Evolutionary conservation across 345 rosid species (phyloP), one percentile per base, ranked within the genome.

Genomic region (Geranium rotundifolium): DNA sequence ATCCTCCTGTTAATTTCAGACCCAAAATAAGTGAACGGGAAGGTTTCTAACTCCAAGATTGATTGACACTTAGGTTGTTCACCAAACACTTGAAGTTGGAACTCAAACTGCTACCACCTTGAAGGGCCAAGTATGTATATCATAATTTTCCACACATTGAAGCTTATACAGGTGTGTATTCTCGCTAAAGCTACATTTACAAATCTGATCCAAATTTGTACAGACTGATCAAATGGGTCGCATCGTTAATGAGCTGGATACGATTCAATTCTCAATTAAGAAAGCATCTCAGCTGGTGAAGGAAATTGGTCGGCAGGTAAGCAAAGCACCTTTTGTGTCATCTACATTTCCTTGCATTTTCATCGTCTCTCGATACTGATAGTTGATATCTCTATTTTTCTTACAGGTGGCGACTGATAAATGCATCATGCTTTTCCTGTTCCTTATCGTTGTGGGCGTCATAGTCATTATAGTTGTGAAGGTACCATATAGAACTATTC

Each of bases 171-270:
- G 1, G 3, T 4, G 10, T 34, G 10, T 34, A 46, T 14, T 14
- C 16, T 46, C 16, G 52, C 8, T 46, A 46, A 46, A 14, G 15
- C 15, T 9, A 46, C 3, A 5, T 54, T 67, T 56, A 46, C 23
- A 63, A 15, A 23, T n/a, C 65, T 76, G 62, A 81, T 63, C 17
- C 31, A 16, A 49, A 69, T 61, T 59, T 74, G 37, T 73, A 69
- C 85, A 93, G 97, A 90, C 99, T 62, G 99, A 93, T 55, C 99
- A 93, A 93, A 93, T 93, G 99, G 97, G 95, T 15, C 91, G 96
- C 4, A 87, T 93, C 56, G 97, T 88, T 55, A 90, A 93, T 67
- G 97, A 90, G 78, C 85, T 93, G 56, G 99, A 93, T 77, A 93
- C 97, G 4, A 90, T 93, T 72, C 99, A 93, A 56, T 93, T 93